Base-by-base conservation (phyloP, 768 basidiomycete species). In the Hypsizygus marmoreus region DNA sequence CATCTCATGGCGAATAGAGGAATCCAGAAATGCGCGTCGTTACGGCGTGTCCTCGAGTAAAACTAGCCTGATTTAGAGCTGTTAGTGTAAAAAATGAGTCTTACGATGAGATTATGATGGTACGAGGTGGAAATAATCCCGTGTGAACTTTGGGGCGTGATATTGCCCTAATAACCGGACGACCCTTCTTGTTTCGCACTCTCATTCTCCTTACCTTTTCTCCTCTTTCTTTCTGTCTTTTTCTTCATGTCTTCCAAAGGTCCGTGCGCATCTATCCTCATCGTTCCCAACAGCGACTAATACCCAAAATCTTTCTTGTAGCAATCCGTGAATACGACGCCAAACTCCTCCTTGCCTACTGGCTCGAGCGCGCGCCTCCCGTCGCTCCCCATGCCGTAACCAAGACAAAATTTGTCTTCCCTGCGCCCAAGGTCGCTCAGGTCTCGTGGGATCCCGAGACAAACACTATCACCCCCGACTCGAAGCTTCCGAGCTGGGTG, bases 301-400 rank as follows among this genome's bases (percentile, higher is more conserved):
- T 24, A 20, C 45, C 40, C 24, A 28, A 36, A 25, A 42, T 43
- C 38, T 14, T 28, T 43, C 35, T 14, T 36, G 20, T 53, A 76
- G 75, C 75, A 57, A 95, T 97, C 75, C 88, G 91, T 64, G 94
- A 97, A 79, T 98, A 93, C 79, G 95, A 99, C 67, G 95, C 95
- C 56, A 99, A 98, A 78, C 90, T 97, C 58, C 80, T 98, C 55
- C 78, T 98, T 23, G 91, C 94, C 29, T 97, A 97, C 79, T 97
- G 94, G 94, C 86, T 98, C 53, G 84, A 90, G 68, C 84, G 93
- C 51, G 88, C 93, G 10, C 90, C 94, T 22, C 63, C 87, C 10
- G 83, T 91, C 58, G 83, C 87, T 33, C 72, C 85, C 42, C 79
- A 85, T 43, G 71, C 71, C 5, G 64, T 64, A 52, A 62, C 72